A percentile compares a stretch with the other conserved stretches of the same genome.
Evolutionary conservation across 2,329 filamentous ascomycete genomes (phyloP).

Genomic region (Ophiocordyceps sinensis): DNA sequence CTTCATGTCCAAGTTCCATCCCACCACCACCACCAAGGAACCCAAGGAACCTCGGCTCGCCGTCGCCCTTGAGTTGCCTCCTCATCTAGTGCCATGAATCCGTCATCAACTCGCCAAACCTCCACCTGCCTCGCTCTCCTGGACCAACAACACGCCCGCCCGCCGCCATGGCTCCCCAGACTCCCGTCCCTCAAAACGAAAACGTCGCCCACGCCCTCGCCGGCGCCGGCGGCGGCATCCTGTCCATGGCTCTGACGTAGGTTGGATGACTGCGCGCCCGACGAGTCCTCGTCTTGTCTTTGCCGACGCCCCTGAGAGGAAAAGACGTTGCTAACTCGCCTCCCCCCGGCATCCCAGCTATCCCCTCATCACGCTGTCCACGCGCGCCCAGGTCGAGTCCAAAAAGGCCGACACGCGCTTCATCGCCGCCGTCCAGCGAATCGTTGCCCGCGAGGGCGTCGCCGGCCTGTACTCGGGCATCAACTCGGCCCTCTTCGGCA

Average conservation of each 20-base stretch:
- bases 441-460: constrained; percentile 83
- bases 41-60: no score
- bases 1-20: no score
- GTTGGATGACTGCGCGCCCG: constrained; percentile 8
- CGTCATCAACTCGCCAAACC: background rate
- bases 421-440: constrained; percentile 66
- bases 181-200: constrained; percentile 72
- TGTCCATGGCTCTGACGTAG: constrained; percentile 92
- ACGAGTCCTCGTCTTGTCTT: background rate
- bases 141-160: background rate
- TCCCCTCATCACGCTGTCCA: constrained; percentile 93
- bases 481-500: constrained; percentile 89
- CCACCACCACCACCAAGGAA: no score
- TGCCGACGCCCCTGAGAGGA: background rate
- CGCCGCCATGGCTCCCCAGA: constrained; percentile 31
- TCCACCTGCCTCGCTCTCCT: background rate
- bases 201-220: constrained; percentile 93
- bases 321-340: background rate
- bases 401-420: constrained; percentile 80
- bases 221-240: constrained; percentile 80
- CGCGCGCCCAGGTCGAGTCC: constrained; percentile 93
- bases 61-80: no score
- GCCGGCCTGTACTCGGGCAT: constrained; percentile 83
- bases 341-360: constrained; percentile 52
- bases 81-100: no score